phyloP scores from a whole-genome alignment of 306 rosid genomes.

The Canavalia ensiformis region DNA sequence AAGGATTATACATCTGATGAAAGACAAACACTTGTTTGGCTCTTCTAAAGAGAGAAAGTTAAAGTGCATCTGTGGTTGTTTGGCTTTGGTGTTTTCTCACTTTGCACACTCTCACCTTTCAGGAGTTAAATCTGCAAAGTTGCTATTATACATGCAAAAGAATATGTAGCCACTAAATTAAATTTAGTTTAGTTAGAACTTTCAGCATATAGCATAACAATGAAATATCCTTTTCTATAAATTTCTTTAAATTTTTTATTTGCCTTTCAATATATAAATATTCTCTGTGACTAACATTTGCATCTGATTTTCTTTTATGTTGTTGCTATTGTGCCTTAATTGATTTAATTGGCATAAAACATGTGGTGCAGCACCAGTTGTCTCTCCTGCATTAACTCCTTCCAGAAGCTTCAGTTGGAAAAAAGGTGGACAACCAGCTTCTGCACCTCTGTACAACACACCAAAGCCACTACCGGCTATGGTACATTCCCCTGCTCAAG shows the following conservation, averaged over 20 bases:
- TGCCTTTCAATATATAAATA: not conserved
- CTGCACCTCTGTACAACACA: conserved; percentile 58
- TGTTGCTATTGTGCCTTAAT: conserved; percentile 10
- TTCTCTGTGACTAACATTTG: conserved; percentile 4
- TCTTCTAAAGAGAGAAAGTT: not conserved
- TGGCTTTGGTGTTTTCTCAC: not conserved
- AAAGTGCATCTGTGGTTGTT: not conserved
- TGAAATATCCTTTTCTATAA: not conserved
- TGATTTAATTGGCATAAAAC: conserved; percentile 31
- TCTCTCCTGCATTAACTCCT: conserved; percentile 70
- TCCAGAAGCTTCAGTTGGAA: conserved; percentile 52
- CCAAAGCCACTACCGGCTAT: conserved; percentile 58
- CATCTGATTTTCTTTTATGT: conserved; percentile 16
- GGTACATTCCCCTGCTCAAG: conserved; percentile 58
- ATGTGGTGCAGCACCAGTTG: conserved; percentile 66
- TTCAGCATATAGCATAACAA: conserved; percentile 14
- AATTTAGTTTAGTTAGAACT: conserved; percentile 22
- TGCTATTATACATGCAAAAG: not conserved
- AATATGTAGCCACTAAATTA: conserved; percentile 24
- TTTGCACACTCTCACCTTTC: not conserved
- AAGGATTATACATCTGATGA: not conserved
- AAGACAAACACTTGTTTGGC: no score
- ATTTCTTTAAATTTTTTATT: not conserved
- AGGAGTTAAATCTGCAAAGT: not conserved
- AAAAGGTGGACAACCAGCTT: conserved; percentile 52